These are phyloP conservation scores for Ophiocordyceps sinensis DNA, from an alignment of 2,329 filamentous ascomycete species.

Conservation along the genomic window DNA sequence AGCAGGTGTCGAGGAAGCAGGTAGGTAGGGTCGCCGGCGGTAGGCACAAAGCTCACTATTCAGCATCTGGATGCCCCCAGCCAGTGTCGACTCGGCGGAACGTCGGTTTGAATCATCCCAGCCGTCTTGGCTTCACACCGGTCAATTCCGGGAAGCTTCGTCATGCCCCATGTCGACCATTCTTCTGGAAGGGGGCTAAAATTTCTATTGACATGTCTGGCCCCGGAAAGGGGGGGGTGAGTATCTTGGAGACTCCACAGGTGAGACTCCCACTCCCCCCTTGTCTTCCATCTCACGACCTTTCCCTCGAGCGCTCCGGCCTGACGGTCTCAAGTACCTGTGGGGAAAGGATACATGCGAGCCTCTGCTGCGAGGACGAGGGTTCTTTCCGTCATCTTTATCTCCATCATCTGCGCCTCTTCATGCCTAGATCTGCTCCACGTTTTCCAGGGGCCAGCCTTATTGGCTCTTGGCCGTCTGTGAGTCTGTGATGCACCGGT, in stretches of 20 bases:
- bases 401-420: too few relatives aligned
- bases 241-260: not conserved
- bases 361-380: not conserved
- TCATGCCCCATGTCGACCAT: slow-evolving; percentile 6
- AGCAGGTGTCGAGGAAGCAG: too few relatives aligned
- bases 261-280: not conserved
- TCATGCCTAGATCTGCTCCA: too few relatives aligned
- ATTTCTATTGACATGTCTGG: slow-evolving; percentile 4
- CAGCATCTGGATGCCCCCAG: too few relatives aligned
- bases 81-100: slow-evolving; percentile 7
- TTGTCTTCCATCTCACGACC: not conserved
- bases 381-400: too few relatives aligned
- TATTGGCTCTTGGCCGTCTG: too few relatives aligned
- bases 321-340: slow-evolving; percentile 9
- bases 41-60: too few relatives aligned
- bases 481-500: too few relatives aligned
- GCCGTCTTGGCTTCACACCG: not conserved
- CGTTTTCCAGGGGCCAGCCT: too few relatives aligned
- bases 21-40: too few relatives aligned
- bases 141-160: slow-evolving; percentile 13
- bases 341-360: slow-evolving; percentile 14
- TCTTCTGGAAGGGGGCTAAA: slow-evolving; percentile 15
- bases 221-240: not conserved
- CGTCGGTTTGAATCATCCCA: slow-evolving; percentile 7
- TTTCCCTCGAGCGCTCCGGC: not conserved